Percentiles rank a stretch among this genome's conserved stretches.
Conservation (phyloP, 2,329 filamentous ascomycete species). For the Fusarium sp. region DNA sequence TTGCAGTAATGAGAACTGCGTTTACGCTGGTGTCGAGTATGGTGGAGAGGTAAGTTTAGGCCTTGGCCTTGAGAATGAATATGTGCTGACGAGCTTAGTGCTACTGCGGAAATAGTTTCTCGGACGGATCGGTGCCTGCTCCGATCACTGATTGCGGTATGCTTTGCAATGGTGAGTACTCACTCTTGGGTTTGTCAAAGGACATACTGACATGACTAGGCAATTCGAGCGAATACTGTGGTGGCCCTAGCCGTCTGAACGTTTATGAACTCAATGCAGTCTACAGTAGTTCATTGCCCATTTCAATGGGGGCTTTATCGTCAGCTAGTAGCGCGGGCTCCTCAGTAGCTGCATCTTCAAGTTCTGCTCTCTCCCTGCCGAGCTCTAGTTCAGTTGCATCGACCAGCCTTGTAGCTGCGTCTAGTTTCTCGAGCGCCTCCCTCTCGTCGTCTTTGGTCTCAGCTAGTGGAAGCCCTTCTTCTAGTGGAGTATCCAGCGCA, state of each 20-base stretch:
- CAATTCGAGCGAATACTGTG: constrained; percentile 50
- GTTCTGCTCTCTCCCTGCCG: rapidly evolving
- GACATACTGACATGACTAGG: constrained; percentile 20
- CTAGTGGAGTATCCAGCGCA: neutral
- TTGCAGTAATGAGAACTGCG: constrained; percentile 43
- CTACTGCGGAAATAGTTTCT: constrained; percentile 48
- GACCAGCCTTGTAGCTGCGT: neutral
- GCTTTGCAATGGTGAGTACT: constrained; percentile 44
- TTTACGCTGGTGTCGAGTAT: constrained; percentile 51
- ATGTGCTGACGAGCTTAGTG: constrained; percentile 34
- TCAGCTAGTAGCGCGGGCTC: neutral
- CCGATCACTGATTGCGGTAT: constrained; percentile 47
- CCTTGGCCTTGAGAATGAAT: rapidly evolving
- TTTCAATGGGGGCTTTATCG: neutral
- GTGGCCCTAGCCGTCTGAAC: constrained; percentile 48
- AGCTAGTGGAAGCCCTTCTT: rapidly evolving
- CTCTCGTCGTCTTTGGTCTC: neutral
- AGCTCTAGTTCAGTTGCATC: neutral
- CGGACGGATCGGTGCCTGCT: constrained; percentile 42
- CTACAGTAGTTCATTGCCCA: constrained; percentile 1
- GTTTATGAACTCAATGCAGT: constrained; percentile 44
- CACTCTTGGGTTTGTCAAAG: rapidly evolving
- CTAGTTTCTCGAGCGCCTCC: rapidly evolving
- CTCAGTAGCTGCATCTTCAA: neutral
- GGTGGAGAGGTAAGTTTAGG: constrained; percentile 46